phyloP scores from a whole-genome alignment of 2,329 filamentous ascomycete species.

The Chrysoporthe deuterocubensis region DNA sequence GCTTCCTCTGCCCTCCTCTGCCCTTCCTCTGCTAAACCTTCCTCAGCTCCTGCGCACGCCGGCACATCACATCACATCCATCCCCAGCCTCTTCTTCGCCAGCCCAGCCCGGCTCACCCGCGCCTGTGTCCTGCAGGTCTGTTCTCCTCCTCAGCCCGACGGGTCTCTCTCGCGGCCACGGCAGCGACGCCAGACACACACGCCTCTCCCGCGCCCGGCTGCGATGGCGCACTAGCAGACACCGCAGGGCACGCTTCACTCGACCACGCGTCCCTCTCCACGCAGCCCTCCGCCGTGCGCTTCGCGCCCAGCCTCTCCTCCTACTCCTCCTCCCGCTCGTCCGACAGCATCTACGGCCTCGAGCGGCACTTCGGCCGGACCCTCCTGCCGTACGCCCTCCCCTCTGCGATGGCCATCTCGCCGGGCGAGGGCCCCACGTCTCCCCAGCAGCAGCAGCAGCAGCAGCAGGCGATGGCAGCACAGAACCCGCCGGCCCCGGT shows the following conservation, averaged over 20 bases:
- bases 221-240: constrained; percentile 30
- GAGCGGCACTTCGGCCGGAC: constrained; percentile 45
- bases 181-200: constrained; percentile 33
- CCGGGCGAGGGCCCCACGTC: constrained; percentile 33
- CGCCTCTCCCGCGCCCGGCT: constrained; percentile 29
- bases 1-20: background rate
- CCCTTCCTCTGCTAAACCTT: background rate
- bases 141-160: background rate
- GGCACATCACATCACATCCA: too few species aligned
- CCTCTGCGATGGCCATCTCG: constrained; percentile 28
- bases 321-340: constrained; percentile 39
- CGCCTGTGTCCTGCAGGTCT: constrained; percentile 15
- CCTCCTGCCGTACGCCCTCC: constrained; percentile 31
- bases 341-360: constrained; percentile 49
- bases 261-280: constrained; percentile 37
- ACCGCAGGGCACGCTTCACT: constrained; percentile 32
- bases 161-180: constrained; percentile 21
- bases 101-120: background rate
- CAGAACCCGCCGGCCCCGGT: constrained; percentile 16
- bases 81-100: too few species aligned
- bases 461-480: constrained; percentile 29
- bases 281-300: constrained; percentile 42
- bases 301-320: constrained; percentile 47
- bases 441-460: constrained; percentile 29
- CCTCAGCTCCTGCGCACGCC: too few species aligned